Evolutionary conservation across 495 filamentous ascomycete species (phyloP), one percentile per base, ranked within the genome.

Genomic region (Penicillium arizonense): DNA sequence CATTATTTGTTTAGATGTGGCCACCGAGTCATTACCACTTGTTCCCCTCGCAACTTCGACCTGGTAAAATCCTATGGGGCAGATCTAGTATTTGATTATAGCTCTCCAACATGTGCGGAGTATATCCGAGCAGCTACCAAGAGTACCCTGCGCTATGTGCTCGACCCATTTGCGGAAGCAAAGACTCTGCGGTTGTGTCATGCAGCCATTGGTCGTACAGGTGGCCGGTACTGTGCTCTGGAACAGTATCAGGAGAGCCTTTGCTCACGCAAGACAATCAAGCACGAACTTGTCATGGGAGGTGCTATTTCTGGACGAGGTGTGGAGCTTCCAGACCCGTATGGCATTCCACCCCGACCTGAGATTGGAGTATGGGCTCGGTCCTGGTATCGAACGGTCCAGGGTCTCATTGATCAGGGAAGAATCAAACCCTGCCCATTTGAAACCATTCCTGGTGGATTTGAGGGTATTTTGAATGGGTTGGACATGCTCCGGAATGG

Each of bases 41-140:
- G 82, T 52, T 85, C 82, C 0, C 74, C 77, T 0, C 62, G 59
- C 10, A 87, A 86, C 63, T 80, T 82, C 47, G 70, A 75, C 3
- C 62, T 85, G 5, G 76, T 79, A n/a, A 63, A 68, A 24, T 61
- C 50, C 3, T 75, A 75, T 20, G 84, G 84, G 5, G 83, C 82
- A 0, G 69, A 70, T 33, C 55, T 64, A 9, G 75, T 77, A 0
- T 85, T 82, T 53, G 80, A 87, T 65, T 86, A 86, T 62, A 62
- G 68, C 3, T 62, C 63, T 0, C 61, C 74, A 1, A 63, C 67
- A 1, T 72, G 70, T 51, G 73, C 71, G 0, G 55, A 70, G 3
- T 67, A 79, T 21, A 82, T 82, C 45, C 53, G 65, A 3, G 21
- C 47, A 5, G 57, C 68, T 9, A 77, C 74, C 4, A 61, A 67